Percentiles rank a stretch among this genome's conserved stretches.
These are phyloP conservation scores for Kuraishia capsulata DNA, from an alignment of 805 yeast species.

Conservation along the genomic window DNA sequence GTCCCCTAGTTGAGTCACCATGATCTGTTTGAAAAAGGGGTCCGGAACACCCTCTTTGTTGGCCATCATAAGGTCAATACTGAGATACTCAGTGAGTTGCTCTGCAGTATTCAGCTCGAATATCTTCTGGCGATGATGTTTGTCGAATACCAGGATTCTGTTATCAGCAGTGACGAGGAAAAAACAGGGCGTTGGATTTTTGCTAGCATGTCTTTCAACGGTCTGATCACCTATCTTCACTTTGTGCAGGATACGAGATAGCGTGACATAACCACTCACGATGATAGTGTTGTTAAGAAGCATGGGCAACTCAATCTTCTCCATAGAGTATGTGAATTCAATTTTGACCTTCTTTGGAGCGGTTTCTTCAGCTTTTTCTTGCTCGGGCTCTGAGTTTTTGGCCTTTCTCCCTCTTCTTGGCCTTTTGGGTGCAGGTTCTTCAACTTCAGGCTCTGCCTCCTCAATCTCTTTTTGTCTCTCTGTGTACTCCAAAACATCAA, in stretches of 20 bases:
- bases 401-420: conserved; percentile 1
- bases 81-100: conserved; percentile 33
- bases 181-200: conserved; percentile 32
- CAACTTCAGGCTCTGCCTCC: conserved; percentile 4
- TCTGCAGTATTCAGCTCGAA: conserved; percentile 42
- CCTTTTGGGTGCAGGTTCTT: conserved; percentile 5
- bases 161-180: conserved; percentile 72
- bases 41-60: conserved; percentile 48
- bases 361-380: not conserved
- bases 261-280: conserved; percentile 56
- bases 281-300: conserved; percentile 25
- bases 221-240: conserved; percentile 22
- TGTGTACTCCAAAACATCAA: conserved; percentile 40
- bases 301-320: conserved; percentile 23
- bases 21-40: conserved; percentile 61
- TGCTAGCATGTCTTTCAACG: conserved; percentile 15
- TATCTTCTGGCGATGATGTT: conserved; percentile 43
- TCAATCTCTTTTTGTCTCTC: conserved; percentile 9
- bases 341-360: conserved; percentile 1
- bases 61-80: conserved; percentile 38
- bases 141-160: conserved; percentile 54
- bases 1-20: conserved; percentile 59
- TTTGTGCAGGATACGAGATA: conserved; percentile 36
- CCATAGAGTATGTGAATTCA: conserved; percentile 7
- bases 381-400: not conserved